Evolutionary conservation across 805 yeast genomes (phyloP), one percentile per base, ranked within the genome.

Genomic region (Saturnispora diversa): DNA sequence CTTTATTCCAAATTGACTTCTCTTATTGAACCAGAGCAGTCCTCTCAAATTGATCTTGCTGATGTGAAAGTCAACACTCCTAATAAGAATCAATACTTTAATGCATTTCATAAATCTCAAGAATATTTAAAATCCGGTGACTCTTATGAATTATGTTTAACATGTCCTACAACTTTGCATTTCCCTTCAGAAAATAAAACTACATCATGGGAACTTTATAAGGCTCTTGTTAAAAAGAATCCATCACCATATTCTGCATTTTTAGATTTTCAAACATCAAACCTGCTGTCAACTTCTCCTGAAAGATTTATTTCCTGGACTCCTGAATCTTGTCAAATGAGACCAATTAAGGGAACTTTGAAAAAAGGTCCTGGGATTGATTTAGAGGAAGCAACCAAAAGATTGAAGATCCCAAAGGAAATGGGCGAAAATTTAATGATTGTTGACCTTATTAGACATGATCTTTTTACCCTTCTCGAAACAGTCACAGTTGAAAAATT

Each of bases 281-380:
- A 69, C 10, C 62, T 92, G 24, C 67, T 90, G 2, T 85, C 95
- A 2, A 81, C 96, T 0, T 90, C 97, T 0, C 99, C 99, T 0
- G 99, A 92, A 58, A 67, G 98, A 47, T 94, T 92, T 53, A 56
- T 94, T 38, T 72, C 80, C 2, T 94, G 97, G 96, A 69, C 70
- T 40, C 58, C 67, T 17, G 55, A 60, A 0, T 49, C 47, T 17
- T 82, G 92, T 43, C 94, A 92, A 59, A 69, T 92, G 54, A 69
- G 97, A 40, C 99, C 99, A 2, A 92, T 92, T 42, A 92, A 92
- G 58, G 99, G 99, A 4, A 92, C 99, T 0, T 95, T 92, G 2
- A 75, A 69, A 50, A 86, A 85, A 50, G 62, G 74, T 0, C 63
- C 69, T 0, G 71, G 62, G 0, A 68, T 82, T 64, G 68, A 74